Conservation (phyloP, 306 rosid species). For the Citrullus mucosospermus region DNA sequence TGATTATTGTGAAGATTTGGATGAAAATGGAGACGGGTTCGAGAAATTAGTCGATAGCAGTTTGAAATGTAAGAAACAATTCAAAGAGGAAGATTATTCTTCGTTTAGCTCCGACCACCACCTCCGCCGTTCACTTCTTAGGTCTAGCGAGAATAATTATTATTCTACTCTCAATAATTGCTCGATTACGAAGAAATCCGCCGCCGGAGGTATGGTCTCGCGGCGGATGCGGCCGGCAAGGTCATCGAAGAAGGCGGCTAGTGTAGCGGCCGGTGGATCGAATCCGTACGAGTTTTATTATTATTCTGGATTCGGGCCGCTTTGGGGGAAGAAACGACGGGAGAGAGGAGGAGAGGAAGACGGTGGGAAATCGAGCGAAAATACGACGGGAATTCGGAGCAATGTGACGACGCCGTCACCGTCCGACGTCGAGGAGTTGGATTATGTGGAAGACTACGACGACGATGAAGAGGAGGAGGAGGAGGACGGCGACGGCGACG, state of each 20-base stretch:
- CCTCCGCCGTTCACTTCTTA: slow-evolving; percentile 7
- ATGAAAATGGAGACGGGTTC: not conserved
- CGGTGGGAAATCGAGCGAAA: not conserved
- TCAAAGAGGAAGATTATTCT: slow-evolving; percentile 18
- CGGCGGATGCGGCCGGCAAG: not conserved
- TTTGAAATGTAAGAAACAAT: slow-evolving; percentile 34
- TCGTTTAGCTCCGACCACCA: slow-evolving; percentile 14
- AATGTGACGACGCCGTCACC: slow-evolving; percentile 7
- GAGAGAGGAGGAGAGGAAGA: slow-evolving; percentile 23
- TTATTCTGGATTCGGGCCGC: slow-evolving; percentile 78
- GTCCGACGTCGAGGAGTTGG: slow-evolving; percentile 20
- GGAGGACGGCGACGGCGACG: slow-evolving; percentile 9
- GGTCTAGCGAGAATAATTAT: slow-evolving; percentile 6
- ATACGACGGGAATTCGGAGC: slow-evolving; percentile 3
- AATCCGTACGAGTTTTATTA: slow-evolving; percentile 63
- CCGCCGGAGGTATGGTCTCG: not conserved
- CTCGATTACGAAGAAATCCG: slow-evolving; percentile 13
- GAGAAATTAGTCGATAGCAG: slow-evolving; percentile 18
- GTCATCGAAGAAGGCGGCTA: not conserved
- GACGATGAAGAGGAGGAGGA: slow-evolving; percentile 21
- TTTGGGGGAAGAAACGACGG: slow-evolving; percentile 48
- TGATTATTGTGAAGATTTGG: slow-evolving; percentile 2
- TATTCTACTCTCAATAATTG: not conserved
- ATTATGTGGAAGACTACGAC: slow-evolving; percentile 24
- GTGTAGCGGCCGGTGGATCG: not conserved